Base-by-base conservation (phyloP, 306 rosid genomes). In the Vicia villosa region DNA sequence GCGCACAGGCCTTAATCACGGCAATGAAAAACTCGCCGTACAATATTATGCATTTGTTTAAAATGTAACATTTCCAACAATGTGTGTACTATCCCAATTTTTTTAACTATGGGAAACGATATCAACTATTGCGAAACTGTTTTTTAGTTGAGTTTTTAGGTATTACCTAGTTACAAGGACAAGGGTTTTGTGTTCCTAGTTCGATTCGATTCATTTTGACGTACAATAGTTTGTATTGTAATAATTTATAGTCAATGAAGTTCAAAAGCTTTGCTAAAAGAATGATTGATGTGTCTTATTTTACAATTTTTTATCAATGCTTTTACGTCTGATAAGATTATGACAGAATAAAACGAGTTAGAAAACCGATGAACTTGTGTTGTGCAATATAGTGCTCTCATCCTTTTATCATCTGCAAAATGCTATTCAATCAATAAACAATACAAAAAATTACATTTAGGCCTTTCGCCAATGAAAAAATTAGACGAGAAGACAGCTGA, bases 401-500 rank as follows among this genome's bases (percentile, higher is more conserved):
- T 46, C 17, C 58, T 42, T 22, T 22, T 73, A 55, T 62, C 63
- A 47, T 77, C 59, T 61, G 71, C 65, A 58, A 28, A 70, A 61
- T 36, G 74, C 74, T 67, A 78, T 54, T 79, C 57, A 63, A 63
- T 58, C 22, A n/a, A 79, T 68, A 81, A 64, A 77, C 28, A 68
- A 61, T 70, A 70, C 84, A 78, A 80, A 75, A 75, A 89, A 22
- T 68, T 52, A 46, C 63, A 51, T 58, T 37, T 22, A 7, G 36
- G 82, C 75, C 77, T 84, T 64, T 79, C 22, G 71, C 86, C 89
- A 71, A 68, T 68, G 65, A 75, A 82, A 82, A 86, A 78, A 64
- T 56, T 41, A 68, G 66, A 76, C 64, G 65, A 66, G 51, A 50
- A 67, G 79, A 67, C 66, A 42, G 43, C 45, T 30, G 36, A 10